These are phyloP conservation scores for Phallus indusiatus DNA, from an alignment of 768 basidiomycete genomes.

Conservation along the genomic window DNA sequence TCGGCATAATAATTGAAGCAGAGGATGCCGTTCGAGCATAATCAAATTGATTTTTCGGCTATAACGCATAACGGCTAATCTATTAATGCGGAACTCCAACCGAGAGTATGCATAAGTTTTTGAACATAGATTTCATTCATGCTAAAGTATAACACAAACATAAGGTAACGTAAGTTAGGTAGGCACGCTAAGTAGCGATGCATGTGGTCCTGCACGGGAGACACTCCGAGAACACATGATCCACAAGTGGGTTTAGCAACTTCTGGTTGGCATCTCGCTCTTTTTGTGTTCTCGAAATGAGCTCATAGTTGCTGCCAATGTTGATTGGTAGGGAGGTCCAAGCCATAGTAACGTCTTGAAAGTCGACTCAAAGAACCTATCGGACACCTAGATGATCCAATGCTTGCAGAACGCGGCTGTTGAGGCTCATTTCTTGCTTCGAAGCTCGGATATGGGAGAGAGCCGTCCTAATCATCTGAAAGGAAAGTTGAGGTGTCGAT, in stretches of 20 bases:
- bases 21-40: too few species aligned
- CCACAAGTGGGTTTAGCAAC: not conserved
- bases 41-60: too few species aligned
- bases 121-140: not conserved
- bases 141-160: not conserved
- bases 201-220: not conserved
- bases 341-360: not conserved
- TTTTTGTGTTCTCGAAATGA: slow-evolving; percentile 6
- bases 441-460: slow-evolving; percentile 5
- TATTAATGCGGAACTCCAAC: too few species aligned
- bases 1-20: too few species aligned
- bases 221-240: not conserved
- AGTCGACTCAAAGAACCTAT: not conserved
- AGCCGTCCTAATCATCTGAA: slow-evolving; percentile 6
- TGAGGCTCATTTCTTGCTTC: slow-evolving; percentile 4
- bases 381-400: slow-evolving; percentile 6
- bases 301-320: not conserved
- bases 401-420: slow-evolving; percentile 1
- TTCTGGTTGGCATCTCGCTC: slow-evolving; percentile 8
- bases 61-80: too few species aligned
- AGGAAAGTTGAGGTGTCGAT: slow-evolving; percentile 5
- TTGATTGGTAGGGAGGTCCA: not conserved
- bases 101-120: not conserved
- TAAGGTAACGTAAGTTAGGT: not conserved
- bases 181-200: not conserved